A percentile compares a stretch with the other conserved stretches of the same genome.
Evolutionary conservation across 2,329 filamentous ascomycete genomes (phyloP).

Genomic region (Aspergillus aculeatus): DNA sequence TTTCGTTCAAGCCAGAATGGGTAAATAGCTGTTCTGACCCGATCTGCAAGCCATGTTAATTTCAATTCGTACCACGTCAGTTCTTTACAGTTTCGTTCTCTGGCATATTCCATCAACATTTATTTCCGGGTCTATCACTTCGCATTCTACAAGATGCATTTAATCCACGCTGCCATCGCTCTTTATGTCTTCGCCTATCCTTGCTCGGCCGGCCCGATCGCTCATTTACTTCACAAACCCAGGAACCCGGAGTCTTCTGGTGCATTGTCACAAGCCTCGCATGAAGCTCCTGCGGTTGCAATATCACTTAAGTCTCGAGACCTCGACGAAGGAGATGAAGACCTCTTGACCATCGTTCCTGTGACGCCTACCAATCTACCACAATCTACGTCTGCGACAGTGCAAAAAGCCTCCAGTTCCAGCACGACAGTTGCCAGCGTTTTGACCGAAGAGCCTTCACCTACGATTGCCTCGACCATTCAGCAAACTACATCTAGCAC

Average conservation of each 20-base stretch:
- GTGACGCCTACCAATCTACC: background rate
- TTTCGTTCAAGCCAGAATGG: background rate
- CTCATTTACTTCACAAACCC: conserved; percentile 15
- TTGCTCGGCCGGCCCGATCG: conserved; percentile 27
- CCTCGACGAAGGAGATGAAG: background rate
- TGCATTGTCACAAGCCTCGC: background rate
- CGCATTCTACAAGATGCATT: conserved; percentile 5
- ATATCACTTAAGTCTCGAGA: background rate
- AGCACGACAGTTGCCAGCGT: background rate
- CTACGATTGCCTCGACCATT: background rate
- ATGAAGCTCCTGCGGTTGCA: background rate
- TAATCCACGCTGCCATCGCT: conserved; percentile 1
- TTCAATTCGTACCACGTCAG: background rate
- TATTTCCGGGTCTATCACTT: background rate
- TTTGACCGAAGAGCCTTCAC: background rate
- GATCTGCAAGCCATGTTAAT: background rate
- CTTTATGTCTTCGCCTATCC: conserved; percentile 10
- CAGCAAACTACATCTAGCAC: background rate
- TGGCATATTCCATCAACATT: background rate
- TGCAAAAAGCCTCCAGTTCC: background rate
- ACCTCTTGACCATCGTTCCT: background rate
- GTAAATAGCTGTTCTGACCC: background rate
- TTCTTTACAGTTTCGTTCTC: conserved; percentile 10
- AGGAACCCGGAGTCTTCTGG: background rate
- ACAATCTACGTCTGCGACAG: background rate